phyloP scores from a whole-genome alignment of 306 rosid species.

The Vicia sativa region DNA sequence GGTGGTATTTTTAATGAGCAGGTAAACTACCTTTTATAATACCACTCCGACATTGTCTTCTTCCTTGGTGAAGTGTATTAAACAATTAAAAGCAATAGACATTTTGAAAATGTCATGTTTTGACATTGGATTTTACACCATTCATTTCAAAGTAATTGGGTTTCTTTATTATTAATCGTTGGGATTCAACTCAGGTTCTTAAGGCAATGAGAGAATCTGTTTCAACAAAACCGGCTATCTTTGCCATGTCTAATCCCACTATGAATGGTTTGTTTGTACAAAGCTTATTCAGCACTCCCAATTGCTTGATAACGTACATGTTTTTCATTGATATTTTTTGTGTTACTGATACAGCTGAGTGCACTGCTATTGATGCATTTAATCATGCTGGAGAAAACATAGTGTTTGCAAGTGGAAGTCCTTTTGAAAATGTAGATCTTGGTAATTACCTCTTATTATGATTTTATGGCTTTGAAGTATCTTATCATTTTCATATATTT shows the following conservation, averaged over 20 bases:
- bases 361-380: slow-evolving; percentile 94
- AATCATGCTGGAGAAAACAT: slow-evolving; percentile 86
- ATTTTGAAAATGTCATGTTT: slow-evolving; percentile 36
- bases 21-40: slow-evolving; percentile 55
- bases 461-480: slow-evolving; percentile 35
- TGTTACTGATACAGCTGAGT: slow-evolving; percentile 72
- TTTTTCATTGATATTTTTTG: slow-evolving; percentile 28
- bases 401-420: slow-evolving; percentile 97
- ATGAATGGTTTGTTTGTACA: slow-evolving; percentile 78
- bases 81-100: slow-evolving; percentile 24
- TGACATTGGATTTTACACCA: slow-evolving; percentile 22
- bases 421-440: slow-evolving; percentile 80
- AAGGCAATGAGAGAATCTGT: slow-evolving; percentile 94
- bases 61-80: slow-evolving; percentile 21
- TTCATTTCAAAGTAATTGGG: slow-evolving; percentile 35
- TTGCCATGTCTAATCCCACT: slow-evolving; percentile 99
- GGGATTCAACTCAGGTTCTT: slow-evolving; percentile 72
- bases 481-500: slow-evolving; percentile 29
- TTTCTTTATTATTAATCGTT: slow-evolving; percentile 43
- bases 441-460: slow-evolving; percentile 54
- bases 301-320: slow-evolving; percentile 36
- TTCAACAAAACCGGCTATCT: slow-evolving; percentile 93
- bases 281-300: slow-evolving; percentile 39
- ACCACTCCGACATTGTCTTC: slow-evolving; percentile 26
- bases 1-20: slow-evolving; percentile 94